Base-by-base conservation (phyloP, 2,329 filamentous ascomycete species). In the Nakataea oryzae region DNA sequence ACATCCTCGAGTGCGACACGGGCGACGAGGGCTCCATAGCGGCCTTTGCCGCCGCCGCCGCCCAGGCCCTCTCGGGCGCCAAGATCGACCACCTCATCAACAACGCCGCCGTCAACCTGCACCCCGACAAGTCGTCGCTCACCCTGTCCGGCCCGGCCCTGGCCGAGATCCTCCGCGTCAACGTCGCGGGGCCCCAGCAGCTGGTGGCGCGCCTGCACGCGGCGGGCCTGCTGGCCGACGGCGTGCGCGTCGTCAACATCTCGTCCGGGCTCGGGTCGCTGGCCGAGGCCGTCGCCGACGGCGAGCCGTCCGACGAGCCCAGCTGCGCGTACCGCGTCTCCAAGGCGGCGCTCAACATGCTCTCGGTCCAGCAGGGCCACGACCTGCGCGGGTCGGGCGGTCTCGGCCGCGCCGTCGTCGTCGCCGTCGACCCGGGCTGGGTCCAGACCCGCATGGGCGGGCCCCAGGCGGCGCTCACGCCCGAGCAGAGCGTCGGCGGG, bases 181-280 rank as follows among this genome's bases (percentile, higher is more conserved):
- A 81, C 62, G 78, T 81, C 3, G 62, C 80, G 24, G 79, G 79
- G 0, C 79, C 79, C 0, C 78, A 78, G 1, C 77, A 77, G 62
- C 72, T 75, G 8, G 72, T 78, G 0, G 71, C 79, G 66, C 70
- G 71, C 1, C 64, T 81, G 59, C 64, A 71, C 1, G 67, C 67
- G 34, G 64, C 65, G 30, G 65, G 65, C 14, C 58, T 71, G 54
- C 67, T 74, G 54, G 61, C 68, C 17, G 29, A 63, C 0, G 56
- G 66, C 8, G 71, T 71, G 5, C 69, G 73, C 57, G 65, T 75
- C 59, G 69, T 76, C 54, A 78, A 81, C 67, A 72, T 80, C 64
- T 75, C 74, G 2, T 79, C 77, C 0, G 70, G 71, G 0, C 63
- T 79, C 26, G 77, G 70, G 6, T 71, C 74, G 56, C 50, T 77